These are phyloP conservation scores for Hyphodiscus hymeniophilus DNA, from an alignment of 495 filamentous ascomycete genomes.

Conservation along the genomic window DNA sequence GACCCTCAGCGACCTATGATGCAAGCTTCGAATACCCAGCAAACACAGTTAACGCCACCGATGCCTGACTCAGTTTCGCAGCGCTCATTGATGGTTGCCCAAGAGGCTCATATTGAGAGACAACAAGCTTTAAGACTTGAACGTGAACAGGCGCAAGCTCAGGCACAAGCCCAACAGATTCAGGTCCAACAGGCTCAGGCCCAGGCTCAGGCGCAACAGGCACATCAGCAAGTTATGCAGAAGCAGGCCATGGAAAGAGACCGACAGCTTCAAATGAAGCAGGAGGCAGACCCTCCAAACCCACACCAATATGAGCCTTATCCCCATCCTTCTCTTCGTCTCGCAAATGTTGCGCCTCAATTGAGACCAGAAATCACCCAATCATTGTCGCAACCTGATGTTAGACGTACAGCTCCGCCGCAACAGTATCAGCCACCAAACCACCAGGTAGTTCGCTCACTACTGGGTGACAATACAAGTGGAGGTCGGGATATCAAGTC, in stretches of 20 bases:
- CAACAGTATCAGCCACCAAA: slow-evolving; percentile 16
- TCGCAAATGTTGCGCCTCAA: slow-evolving; percentile 1
- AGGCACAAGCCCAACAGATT: slow-evolving; percentile 12
- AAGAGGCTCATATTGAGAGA: slow-evolving; percentile 11
- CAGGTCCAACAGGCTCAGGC: slow-evolving; percentile 19
- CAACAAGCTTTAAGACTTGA: slow-evolving; percentile 7
- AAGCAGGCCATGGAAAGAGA: slow-evolving; percentile 12
- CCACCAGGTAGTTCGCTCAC: slow-evolving; percentile 9
- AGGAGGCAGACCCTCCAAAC: slow-evolving; percentile 11
- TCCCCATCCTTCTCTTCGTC: slow-evolving; percentile 3
- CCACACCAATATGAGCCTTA: slow-evolving; percentile 22
- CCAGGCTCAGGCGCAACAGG: slow-evolving; percentile 5
- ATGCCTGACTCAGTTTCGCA: not conserved
- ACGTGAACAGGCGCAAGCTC: slow-evolving; percentile 13
- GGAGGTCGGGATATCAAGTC: slow-evolving; percentile 12
- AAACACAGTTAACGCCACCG: slow-evolving; percentile 17
- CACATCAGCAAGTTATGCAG: slow-evolving; percentile 1
- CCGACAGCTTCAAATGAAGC: slow-evolving; percentile 18
- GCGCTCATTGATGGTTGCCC: not conserved
- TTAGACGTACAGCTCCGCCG: slow-evolving; percentile 8
- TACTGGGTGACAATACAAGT: slow-evolving; percentile 12
- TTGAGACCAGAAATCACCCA: slow-evolving; percentile 13
- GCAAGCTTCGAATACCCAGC: slow-evolving; percentile 22
- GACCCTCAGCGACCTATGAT: slow-evolving; percentile 18
- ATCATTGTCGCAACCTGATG: not conserved